Base-by-base conservation (phyloP, 2,329 filamentous ascomycete genomes). In the Phialophora macrospora region DNA sequence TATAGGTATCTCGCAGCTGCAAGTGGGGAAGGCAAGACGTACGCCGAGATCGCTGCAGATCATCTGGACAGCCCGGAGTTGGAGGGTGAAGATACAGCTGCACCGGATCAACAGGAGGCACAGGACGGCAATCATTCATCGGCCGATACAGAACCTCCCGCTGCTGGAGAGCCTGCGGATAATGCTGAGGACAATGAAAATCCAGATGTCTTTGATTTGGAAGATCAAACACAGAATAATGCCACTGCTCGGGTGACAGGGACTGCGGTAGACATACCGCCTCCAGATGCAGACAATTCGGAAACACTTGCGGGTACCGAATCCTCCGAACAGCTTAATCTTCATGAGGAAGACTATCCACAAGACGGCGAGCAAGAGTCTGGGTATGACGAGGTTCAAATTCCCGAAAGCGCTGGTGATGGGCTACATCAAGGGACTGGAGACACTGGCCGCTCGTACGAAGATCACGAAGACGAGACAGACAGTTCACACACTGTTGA, bases 21-120 rank as follows among this genome's bases (percentile, higher is more conserved):
- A 72, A 85, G 82, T 63, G 79, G 80, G 22, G 80, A 85, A 70
- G 86, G 87, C 20, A 84, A 85, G 74, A 86, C 86, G 12, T 78
- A 87, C 63, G 83, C 84, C 1, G 78, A 83, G 32, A 76, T 87
- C 55, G 66, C 61, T 41, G 66, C 67, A 22, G 70, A 72, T 44
- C 64, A 72, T 48, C 32, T 64, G 22, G 67, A 65, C 24, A 65
- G 60, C 38, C 65, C 69, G 6, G 67, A 68, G 26, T 46, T 60
- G 9, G 64, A 65, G 11, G 62, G 11, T 8, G 55, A 63, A 24
- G 58, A 62, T 8, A 55, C 44, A 22, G 46, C 60, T 6, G 24
- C 54, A 28, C 30, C 48, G 22, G 26, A 58, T 26, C 44, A 62
- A 9, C 57, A 64, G 48, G 41, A 52, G 20, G 41, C 61, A 34